These are phyloP conservation scores for Choiromyces venosus DNA, from an alignment of 495 filamentous ascomycete species.

Conservation along the genomic window DNA sequence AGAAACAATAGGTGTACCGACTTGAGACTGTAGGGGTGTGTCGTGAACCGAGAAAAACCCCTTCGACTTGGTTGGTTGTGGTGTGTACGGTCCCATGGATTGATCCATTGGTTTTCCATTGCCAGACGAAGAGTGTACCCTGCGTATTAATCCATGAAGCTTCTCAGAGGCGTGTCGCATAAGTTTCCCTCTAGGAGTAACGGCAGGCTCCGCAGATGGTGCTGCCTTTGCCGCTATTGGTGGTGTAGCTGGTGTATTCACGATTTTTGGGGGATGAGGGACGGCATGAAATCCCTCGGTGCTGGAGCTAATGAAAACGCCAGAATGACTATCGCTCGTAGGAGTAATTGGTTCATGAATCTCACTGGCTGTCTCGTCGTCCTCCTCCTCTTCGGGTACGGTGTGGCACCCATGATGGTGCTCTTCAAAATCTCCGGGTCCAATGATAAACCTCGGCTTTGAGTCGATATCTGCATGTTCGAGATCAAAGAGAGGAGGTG, in stretches of 20 bases:
- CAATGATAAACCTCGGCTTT: slow-evolving; percentile 36
- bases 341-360: slow-evolving; percentile 40
- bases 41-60: slow-evolving; percentile 24
- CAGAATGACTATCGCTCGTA: slow-evolving; percentile 37
- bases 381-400: slow-evolving; percentile 41
- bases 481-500: slow-evolving; percentile 29
- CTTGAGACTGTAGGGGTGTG: slow-evolving; percentile 7
- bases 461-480: slow-evolving; percentile 19
- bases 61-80: slow-evolving; percentile 34
- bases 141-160: slow-evolving; percentile 34
- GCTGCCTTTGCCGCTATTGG: slow-evolving; percentile 10
- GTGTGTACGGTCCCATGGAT: slow-evolving; percentile 20
- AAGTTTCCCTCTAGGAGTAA: slow-evolving; percentile 19
- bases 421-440: slow-evolving; percentile 34
- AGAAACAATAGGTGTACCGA: slow-evolving; percentile 5
- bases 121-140: slow-evolving; percentile 33
- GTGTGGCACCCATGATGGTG: slow-evolving; percentile 37
- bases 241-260: slow-evolving; percentile 35
- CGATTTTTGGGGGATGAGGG: slow-evolving; percentile 18
- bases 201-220: slow-evolving; percentile 10
- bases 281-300: slow-evolving; percentile 30
- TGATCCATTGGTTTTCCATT: slow-evolving; percentile 23
- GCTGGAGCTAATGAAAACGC: slow-evolving; percentile 36
- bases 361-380: slow-evolving; percentile 41
- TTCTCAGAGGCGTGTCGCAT: slow-evolving; percentile 35